phyloP scores from a whole-genome alignment of 2,329 filamentous ascomycete species.

The Alternaria triticimaculans region DNA sequence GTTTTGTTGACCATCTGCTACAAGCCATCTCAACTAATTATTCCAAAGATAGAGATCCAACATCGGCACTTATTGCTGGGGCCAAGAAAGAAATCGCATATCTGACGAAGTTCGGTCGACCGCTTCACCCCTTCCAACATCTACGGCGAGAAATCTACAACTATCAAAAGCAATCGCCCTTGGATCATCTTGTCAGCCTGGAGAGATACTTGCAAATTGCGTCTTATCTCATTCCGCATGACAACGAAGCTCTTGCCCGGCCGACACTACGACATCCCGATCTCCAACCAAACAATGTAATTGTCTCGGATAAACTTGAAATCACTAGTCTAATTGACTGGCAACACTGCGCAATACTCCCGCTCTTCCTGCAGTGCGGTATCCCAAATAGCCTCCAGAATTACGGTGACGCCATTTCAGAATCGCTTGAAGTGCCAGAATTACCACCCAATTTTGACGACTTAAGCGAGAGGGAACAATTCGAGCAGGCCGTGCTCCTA shows the following conservation, averaged over 20 bases:
- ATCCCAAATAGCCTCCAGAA: conserved; percentile 52
- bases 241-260: conserved; percentile 14
- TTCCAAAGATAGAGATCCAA: conserved; percentile 30
- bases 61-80: conserved; percentile 33
- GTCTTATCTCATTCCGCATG: conserved; percentile 29
- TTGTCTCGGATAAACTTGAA: conserved; percentile 38
- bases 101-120: conserved; percentile 33
- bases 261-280: conserved; percentile 47
- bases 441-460: conserved; percentile 33
- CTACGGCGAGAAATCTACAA: conserved; percentile 41
- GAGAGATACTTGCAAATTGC: conserved; percentile 37
- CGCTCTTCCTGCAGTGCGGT: conserved; percentile 47
- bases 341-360: conserved; percentile 36
- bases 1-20: neutral
- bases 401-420: conserved; percentile 44
- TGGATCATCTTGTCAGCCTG: conserved; percentile 36
- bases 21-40: conserved; percentile 11
- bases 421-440: conserved; percentile 26
- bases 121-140: conserved; percentile 41
- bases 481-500: conserved; percentile 33
- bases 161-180: conserved; percentile 36
- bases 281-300: conserved; percentile 44
- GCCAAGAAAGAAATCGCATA: conserved; percentile 44
- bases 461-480: conserved; percentile 29
- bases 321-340: conserved; percentile 51